phyloP scores from a whole-genome alignment of 371 early-diverging fungal species.

The Polyrhizophydium stewartii region DNA sequence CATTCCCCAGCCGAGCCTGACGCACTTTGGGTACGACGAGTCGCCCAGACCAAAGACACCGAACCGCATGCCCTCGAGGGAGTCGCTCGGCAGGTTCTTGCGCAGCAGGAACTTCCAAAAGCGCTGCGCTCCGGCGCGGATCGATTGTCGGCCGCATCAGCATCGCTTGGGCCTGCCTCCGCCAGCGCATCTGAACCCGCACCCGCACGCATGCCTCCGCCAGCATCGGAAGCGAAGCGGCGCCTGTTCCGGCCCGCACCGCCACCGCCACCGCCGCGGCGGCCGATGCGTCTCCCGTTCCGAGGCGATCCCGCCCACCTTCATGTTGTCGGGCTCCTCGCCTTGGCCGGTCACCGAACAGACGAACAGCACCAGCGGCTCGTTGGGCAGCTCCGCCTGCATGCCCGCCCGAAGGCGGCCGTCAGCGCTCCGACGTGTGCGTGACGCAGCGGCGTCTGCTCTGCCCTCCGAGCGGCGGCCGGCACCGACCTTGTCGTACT shows the following conservation, averaged over 20 bases:
- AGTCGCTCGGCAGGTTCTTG: constrained; percentile 64
- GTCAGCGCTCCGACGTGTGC: no score
- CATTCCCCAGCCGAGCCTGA: not conserved
- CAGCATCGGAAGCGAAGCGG: no score
- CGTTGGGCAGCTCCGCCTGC: constrained; percentile 55
- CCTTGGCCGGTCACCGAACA: constrained; percentile 96
- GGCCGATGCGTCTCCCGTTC: no score
- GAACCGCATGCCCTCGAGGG: constrained; percentile 61
- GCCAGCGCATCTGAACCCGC: no score
- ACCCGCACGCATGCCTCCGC: no score
- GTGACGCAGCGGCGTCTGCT: not conserved
- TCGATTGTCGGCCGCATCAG: no score
- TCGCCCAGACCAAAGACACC: constrained; percentile 95
- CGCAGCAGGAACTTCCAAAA: constrained; percentile 89
- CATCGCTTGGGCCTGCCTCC: no score
- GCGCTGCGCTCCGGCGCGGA: constrained; percentile 28
- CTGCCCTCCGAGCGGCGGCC: not conserved
- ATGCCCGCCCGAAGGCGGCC: no score
- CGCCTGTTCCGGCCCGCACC: no score
- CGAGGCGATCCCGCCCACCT: constrained; percentile 42
- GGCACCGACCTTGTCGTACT: constrained; percentile 58
- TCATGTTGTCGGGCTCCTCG: constrained; percentile 89
- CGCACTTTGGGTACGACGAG: constrained; percentile 81
- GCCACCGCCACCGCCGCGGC: no score
- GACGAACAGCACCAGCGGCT: constrained; percentile 76